Base-by-base conservation (phyloP, 306 rosid genomes). In the Alnus rubra region DNA sequence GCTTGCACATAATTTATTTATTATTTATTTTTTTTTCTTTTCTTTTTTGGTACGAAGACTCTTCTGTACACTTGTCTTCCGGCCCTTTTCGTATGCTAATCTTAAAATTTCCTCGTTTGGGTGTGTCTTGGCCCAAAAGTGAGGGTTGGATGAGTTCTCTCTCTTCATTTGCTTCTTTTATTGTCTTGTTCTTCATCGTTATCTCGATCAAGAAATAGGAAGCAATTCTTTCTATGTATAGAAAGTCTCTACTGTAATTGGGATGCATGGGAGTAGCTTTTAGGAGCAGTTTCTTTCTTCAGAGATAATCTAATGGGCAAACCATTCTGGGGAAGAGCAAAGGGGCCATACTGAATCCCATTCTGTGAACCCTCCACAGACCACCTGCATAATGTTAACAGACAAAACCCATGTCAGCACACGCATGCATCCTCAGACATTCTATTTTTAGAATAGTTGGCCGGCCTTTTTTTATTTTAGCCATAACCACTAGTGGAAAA, bases 281-380 rank as follows among this genome's bases (percentile, higher is more conserved):
- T 2, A 19, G 74, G 48, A 9, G 48, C 30, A 7, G 49, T 60
- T 74, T 65, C 83, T 16, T 84, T 85, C 79, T 87, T 92, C 76
- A 81, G 73, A 82, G 69, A 86, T 51, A 95, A 78, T 70, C 72
- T 88, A 71, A 96, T 87, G 87, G 99, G 99, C 73, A 96, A 84
- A 18, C 99, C 99, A 76, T 93, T 89, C 52, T 87, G 94, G 81
- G 99, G 99, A 82, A 96, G 97, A 64, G 97, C 96, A 88, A 96
- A 96, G 64, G 99, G 99, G 7, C 94, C 99, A 82, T 96, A 96
- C 45, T 96, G 99, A 58, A 96, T 96, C 15, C 99, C 99, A 83
- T 84, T 90, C 76, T 91, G 88, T 64, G 81, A 87, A 74, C 91
- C 94, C 67, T 62, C 87, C 49, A 87, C 72, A 83, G 86, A 79